Evolutionary conservation across 148 eudicot genomes (phyloP), one percentile per base, ranked within the genome.

Genomic region (Cornus suecica): DNA sequence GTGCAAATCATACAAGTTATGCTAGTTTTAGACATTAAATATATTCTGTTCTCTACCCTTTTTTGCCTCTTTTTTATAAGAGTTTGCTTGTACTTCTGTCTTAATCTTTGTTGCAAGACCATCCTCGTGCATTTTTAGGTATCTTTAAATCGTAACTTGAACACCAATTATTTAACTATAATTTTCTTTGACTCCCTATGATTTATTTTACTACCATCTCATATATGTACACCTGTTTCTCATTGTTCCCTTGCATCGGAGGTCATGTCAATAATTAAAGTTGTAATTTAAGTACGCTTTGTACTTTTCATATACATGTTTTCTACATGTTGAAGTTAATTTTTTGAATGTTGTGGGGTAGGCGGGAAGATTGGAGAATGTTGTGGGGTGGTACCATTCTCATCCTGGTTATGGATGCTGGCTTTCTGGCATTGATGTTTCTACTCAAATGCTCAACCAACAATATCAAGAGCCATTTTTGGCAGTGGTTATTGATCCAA

Each of bases 341-440:
- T 77, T 11, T 78, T 54, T 34, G 13, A 34, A 56, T 73, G 54
- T 73, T 62, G 9, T 64, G 74, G 52, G 83, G 66, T 74, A 92
- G 99, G 99, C 93, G 30, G 99, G 99, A 66, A 82, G 99, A 7
- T 81, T 93, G 85, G 99, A 95, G 80, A 95, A 95, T 85, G 99
- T 87, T 71, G 99, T 95, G 65, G 99, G 99, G 2, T 95, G 99
- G 97, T 95, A 95, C 78, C 99, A 95, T 84, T 95, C 99, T 37
- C 99, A 95, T 81, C 99, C 99, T 63, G 99, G 99, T 74, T 95
- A 95, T 79, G 99, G 99, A 70, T 95, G 99, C 80, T 95, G 99
- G 99, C 94, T 95, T 54, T 95, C 99, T 25, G 99, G 99, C 24
- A 95, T 93, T 78, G 99, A 95, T 85, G 99, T 95, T 60, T 83